Evolutionary conservation across 2,329 filamentous ascomycete species (phyloP), one percentile per base, ranked within the genome.

Genomic region (Talaromyces sp.): DNA sequence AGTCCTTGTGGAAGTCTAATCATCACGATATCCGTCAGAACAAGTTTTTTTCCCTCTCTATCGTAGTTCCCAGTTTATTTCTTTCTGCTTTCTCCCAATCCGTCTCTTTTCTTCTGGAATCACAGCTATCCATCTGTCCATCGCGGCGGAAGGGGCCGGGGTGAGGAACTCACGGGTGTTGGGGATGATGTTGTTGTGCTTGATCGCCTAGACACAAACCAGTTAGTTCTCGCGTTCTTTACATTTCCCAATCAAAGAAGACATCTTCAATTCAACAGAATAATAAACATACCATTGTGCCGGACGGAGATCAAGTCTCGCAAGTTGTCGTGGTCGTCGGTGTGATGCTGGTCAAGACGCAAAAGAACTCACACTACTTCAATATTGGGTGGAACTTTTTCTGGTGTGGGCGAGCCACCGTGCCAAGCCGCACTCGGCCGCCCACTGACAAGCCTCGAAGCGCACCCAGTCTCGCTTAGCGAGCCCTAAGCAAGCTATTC

Each of bases 161-260:
- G 58, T 62, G 60, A 60, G 61, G 35, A 63, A 78, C 89, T 84
- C 84, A 91, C 89, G 93, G 88, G 96, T 96, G 87, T 93, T 90
- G 80, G 90, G 89, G 82, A 97, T 89, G 86, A 93, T 90, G 86
- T 97, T 92, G 86, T 98, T 98, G 90, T 97, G 92, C 89, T 96
- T 96, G 91, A 98, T 96, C 86, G 93, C 90, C 93, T 89, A 76
- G 69, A 50, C 32, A n/a, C 53, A 46, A 14, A 56, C 31, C 11
- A 49, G 26, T 56, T 31, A 38, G 9, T 27, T 58, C 38, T 26
- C 52, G 10, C 24, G 26, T 9, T 27, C 32, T 14, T 17, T n/a
- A 14, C 5, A 14, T n/a, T n/a, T n/a, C n/a, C 26, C 14, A 53
- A 24, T 49, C 14, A 13, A n/a, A 46, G 6, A 21, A 61, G 14